Evolutionary conservation across 2,329 filamentous ascomycete genomes (phyloP).

Genomic region (Biscogniauxia marginata): DNA sequence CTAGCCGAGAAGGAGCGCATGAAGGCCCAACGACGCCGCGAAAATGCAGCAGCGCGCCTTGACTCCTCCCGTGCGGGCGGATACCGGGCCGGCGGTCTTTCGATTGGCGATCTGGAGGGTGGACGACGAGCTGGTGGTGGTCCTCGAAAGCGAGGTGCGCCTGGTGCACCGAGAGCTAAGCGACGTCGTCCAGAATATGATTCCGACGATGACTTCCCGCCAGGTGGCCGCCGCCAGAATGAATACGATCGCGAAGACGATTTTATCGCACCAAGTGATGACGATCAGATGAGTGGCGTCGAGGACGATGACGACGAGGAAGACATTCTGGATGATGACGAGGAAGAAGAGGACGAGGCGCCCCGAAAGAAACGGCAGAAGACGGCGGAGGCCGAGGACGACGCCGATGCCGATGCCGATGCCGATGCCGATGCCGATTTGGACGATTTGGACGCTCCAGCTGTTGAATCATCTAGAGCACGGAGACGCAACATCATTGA

Average conservation of each 20-base stretch:
- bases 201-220: constrained; percentile 70
- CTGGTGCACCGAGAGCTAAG: constrained; percentile 50
- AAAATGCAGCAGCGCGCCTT: constrained; percentile 65
- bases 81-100: constrained; percentile 56
- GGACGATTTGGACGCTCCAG: constrained; percentile 45
- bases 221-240: constrained; percentile 61
- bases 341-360: constrained; percentile 46
- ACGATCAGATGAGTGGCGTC: constrained; percentile 56
- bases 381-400: constrained; percentile 47
- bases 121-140: constrained; percentile 47
- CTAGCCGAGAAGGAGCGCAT: constrained; percentile 71
- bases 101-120: constrained; percentile 68
- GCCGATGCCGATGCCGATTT: constrained; percentile 55
- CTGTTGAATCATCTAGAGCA: constrained; percentile 41
- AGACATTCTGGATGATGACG: constrained; percentile 50
- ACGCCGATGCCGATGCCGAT: constrained; percentile 51
- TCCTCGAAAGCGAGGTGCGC: constrained; percentile 53
- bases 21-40: constrained; percentile 63
- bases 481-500: constrained; percentile 58
- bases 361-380: constrained; percentile 51
- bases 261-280: constrained; percentile 74
- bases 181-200: constrained; percentile 65
- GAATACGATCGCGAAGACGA: constrained; percentile 80
- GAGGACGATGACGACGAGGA: constrained; percentile 64
- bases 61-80: constrained; percentile 57